Conservation (phyloP, 2,329 filamentous ascomycete species). For the Cercospora citrullina region DNA sequence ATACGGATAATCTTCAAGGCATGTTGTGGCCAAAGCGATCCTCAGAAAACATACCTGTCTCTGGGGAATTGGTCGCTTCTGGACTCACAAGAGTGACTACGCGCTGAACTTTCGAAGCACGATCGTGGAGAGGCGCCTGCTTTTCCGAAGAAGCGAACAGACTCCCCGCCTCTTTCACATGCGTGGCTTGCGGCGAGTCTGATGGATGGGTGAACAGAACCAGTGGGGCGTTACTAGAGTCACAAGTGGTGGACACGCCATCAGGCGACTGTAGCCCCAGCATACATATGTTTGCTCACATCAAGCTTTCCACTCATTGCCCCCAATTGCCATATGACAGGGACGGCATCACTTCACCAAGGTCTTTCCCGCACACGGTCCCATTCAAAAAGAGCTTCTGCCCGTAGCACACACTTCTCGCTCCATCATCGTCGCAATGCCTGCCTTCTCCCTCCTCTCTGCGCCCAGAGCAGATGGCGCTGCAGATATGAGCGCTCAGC, state of each 20-base stretch:
- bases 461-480: background rate
- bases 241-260: background rate
- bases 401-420: background rate
- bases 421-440: background rate
- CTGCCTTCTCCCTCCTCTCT: background rate
- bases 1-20: background rate
- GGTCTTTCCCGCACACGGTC: background rate
- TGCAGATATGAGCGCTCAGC: background rate
- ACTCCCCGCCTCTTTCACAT: background rate
- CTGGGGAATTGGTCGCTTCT: background rate
- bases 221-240: background rate
- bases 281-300: background rate
- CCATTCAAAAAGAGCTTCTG: background rate
- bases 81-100: background rate
- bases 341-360: background rate
- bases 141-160: background rate
- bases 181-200: background rate
- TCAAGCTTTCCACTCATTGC: background rate
- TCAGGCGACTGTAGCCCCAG: background rate
- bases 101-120: background rate
- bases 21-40: background rate
- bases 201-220: background rate
- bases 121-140: background rate
- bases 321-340: background rate
- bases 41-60: background rate